These are phyloP conservation scores for Fomes fomentarius DNA, from an alignment of 1,284 basidiomycete genomes.

Conservation along the genomic window DNA sequence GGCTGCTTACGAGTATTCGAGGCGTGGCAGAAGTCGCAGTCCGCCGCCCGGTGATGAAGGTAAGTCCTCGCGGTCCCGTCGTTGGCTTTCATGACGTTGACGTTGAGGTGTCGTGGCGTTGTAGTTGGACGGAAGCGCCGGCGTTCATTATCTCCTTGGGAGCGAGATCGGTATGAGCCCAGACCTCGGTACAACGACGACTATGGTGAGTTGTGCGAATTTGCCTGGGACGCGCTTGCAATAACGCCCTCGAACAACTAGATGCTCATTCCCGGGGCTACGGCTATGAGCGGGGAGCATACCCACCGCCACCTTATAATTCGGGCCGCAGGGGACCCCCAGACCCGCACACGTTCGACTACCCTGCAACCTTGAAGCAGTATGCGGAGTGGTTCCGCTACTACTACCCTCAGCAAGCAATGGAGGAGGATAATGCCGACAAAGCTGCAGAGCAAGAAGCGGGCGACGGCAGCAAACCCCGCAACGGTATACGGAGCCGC, in stretches of 20 bases:
- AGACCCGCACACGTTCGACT: conserved; percentile 84
- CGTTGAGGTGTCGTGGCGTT: conserved; percentile 17
- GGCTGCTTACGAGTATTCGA: conserved; percentile 55
- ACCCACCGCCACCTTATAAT: conserved; percentile 43
- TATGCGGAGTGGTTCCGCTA: conserved; percentile 92
- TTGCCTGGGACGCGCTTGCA: not conserved
- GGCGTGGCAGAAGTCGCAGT: conserved; percentile 75
- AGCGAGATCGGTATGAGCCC: conserved; percentile 78
- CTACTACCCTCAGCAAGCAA: conserved; percentile 75
- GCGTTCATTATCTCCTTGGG: conserved; percentile 85
- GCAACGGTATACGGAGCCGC: conserved; percentile 75
- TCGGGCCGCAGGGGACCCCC: conserved; percentile 61
- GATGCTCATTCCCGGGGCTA: conserved; percentile 68
- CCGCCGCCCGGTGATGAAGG: conserved; percentile 65
- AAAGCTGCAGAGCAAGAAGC: conserved; percentile 82
- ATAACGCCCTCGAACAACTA: conserved; percentile 16
- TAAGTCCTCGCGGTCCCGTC: conserved; percentile 38
- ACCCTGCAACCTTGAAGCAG: conserved; percentile 80
- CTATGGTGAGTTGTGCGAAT: conserved; percentile 58
- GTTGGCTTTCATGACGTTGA: conserved; percentile 1
- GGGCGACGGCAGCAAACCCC: conserved; percentile 75
- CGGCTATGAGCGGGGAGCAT: conserved; percentile 58
- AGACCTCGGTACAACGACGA: conserved; percentile 80
- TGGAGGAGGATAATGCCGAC: conserved; percentile 79
- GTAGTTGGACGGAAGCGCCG: conserved; percentile 76